These are phyloP conservation scores for Dryadomyces quercivorus DNA, from an alignment of 2,329 filamentous ascomycete genomes.

Conservation along the genomic window DNA sequence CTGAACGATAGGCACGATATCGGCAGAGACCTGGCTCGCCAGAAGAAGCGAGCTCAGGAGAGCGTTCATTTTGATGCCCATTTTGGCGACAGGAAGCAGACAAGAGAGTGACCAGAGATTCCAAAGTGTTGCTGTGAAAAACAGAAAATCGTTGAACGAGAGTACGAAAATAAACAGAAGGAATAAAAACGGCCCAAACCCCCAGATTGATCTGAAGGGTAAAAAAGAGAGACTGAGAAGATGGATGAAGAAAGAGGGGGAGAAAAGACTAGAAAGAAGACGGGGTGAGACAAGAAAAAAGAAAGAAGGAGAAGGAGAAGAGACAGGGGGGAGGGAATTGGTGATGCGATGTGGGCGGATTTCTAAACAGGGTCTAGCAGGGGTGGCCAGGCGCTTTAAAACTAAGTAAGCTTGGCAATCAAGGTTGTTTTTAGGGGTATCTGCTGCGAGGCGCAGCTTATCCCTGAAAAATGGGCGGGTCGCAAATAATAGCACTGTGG, in stretches of 20 bases:
- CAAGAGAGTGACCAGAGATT: not conserved
- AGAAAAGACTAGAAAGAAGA: not conserved
- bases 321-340: not conserved
- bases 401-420: slow-evolving; percentile 3
- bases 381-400: slow-evolving; percentile 5
- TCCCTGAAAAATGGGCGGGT: not conserved
- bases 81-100: slow-evolving; percentile 6
- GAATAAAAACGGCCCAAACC: not conserved
- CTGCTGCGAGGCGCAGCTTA: slow-evolving; percentile 13
- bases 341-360: not conserved
- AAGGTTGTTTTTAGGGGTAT: slow-evolving; percentile 2
- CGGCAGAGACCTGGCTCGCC: slow-evolving; percentile 25
- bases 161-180: slow-evolving; percentile 3
- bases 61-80: slow-evolving; percentile 22
- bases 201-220: not conserved
- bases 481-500: not conserved
- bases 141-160: slow-evolving; percentile 1
- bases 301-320: not conserved
- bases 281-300: slow-evolving; percentile 2
- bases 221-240: slow-evolving; percentile 1
- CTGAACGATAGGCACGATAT: slow-evolving; percentile 49
- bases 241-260: not conserved
- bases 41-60: slow-evolving; percentile 21
- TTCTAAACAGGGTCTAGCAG: not conserved
- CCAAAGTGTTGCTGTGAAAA: not conserved